Evolutionary conservation across 495 filamentous ascomycete genomes (phyloP), one percentile per base, ranked within the genome.

Genomic region (Paragyromitra xinjiangensis): DNA sequence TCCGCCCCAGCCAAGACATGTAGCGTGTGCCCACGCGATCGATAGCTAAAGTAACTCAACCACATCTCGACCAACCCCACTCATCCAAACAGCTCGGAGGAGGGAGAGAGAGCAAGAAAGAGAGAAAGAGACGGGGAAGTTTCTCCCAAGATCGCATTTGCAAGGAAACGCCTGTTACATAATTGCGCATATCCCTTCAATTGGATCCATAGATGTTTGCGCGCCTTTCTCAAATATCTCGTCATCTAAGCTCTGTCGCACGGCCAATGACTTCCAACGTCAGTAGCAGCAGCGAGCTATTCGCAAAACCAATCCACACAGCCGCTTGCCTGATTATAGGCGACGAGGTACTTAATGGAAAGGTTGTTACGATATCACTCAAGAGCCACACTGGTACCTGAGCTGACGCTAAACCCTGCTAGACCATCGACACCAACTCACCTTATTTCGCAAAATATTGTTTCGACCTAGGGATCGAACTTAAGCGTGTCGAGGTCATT

Each of bases 311-410:
- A 24, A 58, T 82, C 72, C 90, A 94, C 81, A 98, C 95, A 62
- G 95, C 95, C 39, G 95, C 92, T 71, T 97, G 94, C 82, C 85
- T 99, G 59, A 94, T 99, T 77, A 99, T 99, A 78, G 95, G 95
- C 24, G 95, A 99, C 84, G 95, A 99, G 82, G 93, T 99, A 3
- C 87, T 99, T 2, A 93, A 93, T n/a, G 95, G 95, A 75, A 99
- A 99, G 91, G 95, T 93, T 56, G 85, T 81, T 34, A 51, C 16
- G 6, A 16, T n/a, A 51, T 19, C 16, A 3, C 29, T 34, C 29
- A 34, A 34, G 29, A 34, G 29, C 3, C 29, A 34, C 29, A 34
- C 16, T 0, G 5, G n/a, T 6, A 6, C 19, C 7, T 80, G 51
- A 84, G 86, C 79, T 84, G 81, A 75, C 70, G 78, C 53, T 58